A percentile compares a stretch with the other conserved stretches of the same genome.
These are phyloP conservation scores for Phlyctochytrium planicorne DNA, from an alignment of 192 early-diverging fungal species.

Conservation along the genomic window DNA sequence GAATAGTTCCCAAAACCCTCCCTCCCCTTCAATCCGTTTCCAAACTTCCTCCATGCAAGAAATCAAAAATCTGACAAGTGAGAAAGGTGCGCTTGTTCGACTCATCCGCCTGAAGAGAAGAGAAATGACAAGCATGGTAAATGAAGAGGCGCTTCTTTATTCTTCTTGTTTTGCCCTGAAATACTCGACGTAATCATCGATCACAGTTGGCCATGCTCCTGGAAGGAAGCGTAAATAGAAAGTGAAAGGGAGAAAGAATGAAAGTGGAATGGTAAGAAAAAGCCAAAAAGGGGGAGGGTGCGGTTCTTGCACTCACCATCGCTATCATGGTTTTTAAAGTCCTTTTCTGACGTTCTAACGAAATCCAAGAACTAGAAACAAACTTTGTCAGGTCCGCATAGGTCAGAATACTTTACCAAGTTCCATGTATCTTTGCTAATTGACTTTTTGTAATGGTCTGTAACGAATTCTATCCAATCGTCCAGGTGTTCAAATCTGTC, in stretches of 20 bases:
- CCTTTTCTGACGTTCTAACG: constrained; percentile 52
- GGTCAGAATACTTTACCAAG: constrained; percentile 46
- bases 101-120: too few relatives aligned
- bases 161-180: background rate
- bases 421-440: constrained; percentile 85
- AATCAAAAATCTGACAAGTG: too few relatives aligned
- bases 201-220: constrained; percentile 82
- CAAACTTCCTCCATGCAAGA: background rate
- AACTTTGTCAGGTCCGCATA: background rate
- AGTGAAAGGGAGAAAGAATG: background rate
- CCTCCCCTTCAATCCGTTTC: background rate
- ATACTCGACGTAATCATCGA: constrained; percentile 67
- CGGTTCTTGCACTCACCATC: constrained; percentile 38
- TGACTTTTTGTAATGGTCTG: constrained; percentile 70
- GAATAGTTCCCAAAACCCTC: background rate
- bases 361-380: constrained; percentile 72
- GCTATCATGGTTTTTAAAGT: constrained; percentile 69
- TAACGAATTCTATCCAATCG: constrained; percentile 68
- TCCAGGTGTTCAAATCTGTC: constrained; percentile 64
- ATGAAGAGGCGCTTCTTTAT: background rate
- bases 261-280: background rate
- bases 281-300: too few relatives aligned
- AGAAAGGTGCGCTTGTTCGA: too few relatives aligned
- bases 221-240: background rate
- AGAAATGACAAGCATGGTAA: background rate